Conservation (phyloP, 768 basidiomycete species). For the Asterophora parasitica region DNA sequence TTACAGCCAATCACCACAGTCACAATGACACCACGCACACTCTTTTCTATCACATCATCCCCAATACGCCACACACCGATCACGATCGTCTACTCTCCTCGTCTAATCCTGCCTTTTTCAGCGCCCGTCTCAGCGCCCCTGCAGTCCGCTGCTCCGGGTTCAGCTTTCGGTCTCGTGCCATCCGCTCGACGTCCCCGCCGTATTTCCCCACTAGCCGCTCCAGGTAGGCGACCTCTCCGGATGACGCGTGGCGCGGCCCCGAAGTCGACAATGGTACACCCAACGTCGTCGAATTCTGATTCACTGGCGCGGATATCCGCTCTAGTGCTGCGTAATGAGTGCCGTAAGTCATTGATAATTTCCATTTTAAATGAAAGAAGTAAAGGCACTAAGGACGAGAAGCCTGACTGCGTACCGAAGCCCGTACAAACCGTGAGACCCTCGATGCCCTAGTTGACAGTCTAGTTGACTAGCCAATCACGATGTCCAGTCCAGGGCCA, state of each 20-base stretch:
- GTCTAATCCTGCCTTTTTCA: constrained; percentile 49
- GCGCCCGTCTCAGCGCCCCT: constrained; percentile 66
- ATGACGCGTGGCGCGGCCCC: constrained; percentile 59
- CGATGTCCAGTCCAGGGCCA: constrained; percentile 3
- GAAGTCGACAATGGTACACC: constrained; percentile 35
- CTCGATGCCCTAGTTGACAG: no score
- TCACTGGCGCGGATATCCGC: constrained; percentile 41
- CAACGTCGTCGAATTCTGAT: constrained; percentile 28
- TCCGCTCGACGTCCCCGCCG: constrained; percentile 64
- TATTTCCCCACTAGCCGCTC: constrained; percentile 61
- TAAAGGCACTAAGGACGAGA: constrained; percentile 4
- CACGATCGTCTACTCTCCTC: constrained; percentile 17
- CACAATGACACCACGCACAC: no score
- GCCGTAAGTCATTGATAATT: constrained; percentile 22
- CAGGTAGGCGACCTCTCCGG: constrained; percentile 66
- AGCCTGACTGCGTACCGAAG: constrained; percentile 8
- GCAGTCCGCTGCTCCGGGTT: constrained; percentile 84
- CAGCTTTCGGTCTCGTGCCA: constrained; percentile 74
- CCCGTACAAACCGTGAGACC: constrained; percentile 27
- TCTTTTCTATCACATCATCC: constrained; percentile 11
- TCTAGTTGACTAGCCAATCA: not conserved
- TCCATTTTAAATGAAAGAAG: constrained; percentile 14
- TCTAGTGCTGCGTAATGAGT: constrained; percentile 55
- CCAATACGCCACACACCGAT: constrained; percentile 17
- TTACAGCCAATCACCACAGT: no score